Evolutionary conservation across 768 basidiomycete genomes (phyloP), one percentile per base, ranked within the genome.

Genomic region (Sporobolomyces roseus): DNA sequence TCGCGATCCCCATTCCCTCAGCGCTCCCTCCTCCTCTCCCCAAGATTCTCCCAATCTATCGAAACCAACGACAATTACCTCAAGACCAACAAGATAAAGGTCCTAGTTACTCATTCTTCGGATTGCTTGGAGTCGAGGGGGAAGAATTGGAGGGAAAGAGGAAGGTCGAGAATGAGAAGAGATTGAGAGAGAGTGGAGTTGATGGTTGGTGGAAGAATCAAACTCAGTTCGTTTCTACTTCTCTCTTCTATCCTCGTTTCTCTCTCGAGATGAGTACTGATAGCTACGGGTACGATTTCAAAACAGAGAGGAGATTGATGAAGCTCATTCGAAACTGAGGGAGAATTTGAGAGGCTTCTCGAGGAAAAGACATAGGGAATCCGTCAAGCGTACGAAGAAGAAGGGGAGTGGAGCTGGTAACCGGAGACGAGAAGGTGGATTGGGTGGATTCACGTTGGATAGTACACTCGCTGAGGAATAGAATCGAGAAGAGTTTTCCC

Each of bases 321-420:
- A 49, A 27, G 52, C 62, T 45, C 71, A 73, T 52, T 35, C 49
- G 6, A 51, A 60, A 61, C 41, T 73, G n/a, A 54, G 71, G 3
- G 71, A 73, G 56, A 35, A 16, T 2, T 49, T 73, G n/a, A 30
- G 71, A 12, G 71, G 71, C 0, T 25, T 52, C 21, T 65, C 71
- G 8, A 30, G 71, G 10, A 73, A 73, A 52, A 49, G 71, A 1
- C 71, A 73, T 46, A 60, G 71, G 19, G 71, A 73, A 54, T 63
- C 67, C 36, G 59, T 62, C 61, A 73, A 73, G 65, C 27, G 67
- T 38, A 65, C 36, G 2, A 66, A 63, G 56, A 73, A 68, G 61
- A 61, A 23, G 23, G 45, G 29, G 3, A 5, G 10, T 9, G 45
- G 30, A 27, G 30, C 19, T 12, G 4, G 45, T 10, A 45, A 33